Conservation (phyloP, 176 grass and related monocot genomes). For the Raddia guianensis region DNA sequence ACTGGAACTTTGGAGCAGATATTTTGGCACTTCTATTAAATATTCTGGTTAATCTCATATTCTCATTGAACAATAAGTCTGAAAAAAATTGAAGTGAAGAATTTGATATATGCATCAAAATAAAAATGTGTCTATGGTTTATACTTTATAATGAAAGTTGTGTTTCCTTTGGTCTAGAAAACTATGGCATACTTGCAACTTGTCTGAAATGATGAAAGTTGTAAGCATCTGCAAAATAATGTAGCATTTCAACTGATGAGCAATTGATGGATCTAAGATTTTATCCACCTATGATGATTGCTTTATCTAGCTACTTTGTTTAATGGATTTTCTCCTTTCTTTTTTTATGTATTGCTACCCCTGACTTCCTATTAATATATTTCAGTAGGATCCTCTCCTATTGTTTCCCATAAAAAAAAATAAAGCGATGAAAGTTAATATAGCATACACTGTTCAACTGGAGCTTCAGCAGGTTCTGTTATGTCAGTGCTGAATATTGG, state of each 20-base stretch:
- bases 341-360: neutral
- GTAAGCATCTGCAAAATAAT: neutral
- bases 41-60: neutral
- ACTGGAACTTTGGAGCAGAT: slow-evolving; percentile 18
- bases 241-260: slow-evolving; percentile 17
- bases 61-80: slow-evolving; percentile 16
- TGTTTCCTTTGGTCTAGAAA: slow-evolving; percentile 9
- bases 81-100: neutral
- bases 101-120: slow-evolving; percentile 21
- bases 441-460: slow-evolving; percentile 69
- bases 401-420: neutral
- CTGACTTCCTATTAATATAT: neutral
- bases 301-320: neutral
- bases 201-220: neutral
- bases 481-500: slow-evolving; percentile 72
- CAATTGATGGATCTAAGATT: slow-evolving; percentile 23
- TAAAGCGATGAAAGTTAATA: slow-evolving; percentile 11
- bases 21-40: neutral
- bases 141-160: slow-evolving; percentile 10
- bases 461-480: slow-evolving; percentile 58
- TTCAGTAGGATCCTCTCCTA: neutral
- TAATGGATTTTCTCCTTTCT: neutral
- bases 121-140: slow-evolving; percentile 15
- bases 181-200: slow-evolving; percentile 1
- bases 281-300: neutral